phyloP scores from a whole-genome alignment of 441 rosid species.

The Breynia disticha region DNA sequence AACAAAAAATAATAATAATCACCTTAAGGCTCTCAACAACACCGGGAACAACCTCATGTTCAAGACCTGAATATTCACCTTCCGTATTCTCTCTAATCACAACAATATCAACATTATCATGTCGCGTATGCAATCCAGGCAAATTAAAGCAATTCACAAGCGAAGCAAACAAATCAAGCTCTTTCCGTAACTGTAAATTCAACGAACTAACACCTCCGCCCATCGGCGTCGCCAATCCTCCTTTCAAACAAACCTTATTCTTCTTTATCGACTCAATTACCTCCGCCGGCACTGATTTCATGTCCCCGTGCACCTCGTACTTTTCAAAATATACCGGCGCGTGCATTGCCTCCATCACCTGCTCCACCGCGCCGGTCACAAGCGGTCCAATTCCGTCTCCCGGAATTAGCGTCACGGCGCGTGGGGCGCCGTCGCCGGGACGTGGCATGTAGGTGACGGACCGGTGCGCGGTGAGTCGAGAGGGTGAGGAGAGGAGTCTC shows the following conservation, averaged over 20 bases:
- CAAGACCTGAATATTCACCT: constrained; percentile 93
- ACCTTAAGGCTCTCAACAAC: constrained; percentile 99
- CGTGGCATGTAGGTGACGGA: constrained; percentile 95
- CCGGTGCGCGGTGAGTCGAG: constrained; percentile 19
- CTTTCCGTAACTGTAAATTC: constrained; percentile 68
- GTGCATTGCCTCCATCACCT: constrained; percentile 95
- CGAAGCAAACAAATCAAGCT: constrained; percentile 86
- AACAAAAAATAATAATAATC: background rate
- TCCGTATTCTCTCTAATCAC: constrained; percentile 96
- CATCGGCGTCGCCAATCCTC: constrained; percentile 80
- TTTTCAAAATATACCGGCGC: constrained; percentile 85
- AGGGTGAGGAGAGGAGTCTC: constrained; percentile 10
- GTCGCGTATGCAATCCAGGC: constrained; percentile 77
- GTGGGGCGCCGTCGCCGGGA: constrained; percentile 83
- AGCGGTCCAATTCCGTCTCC: constrained; percentile 90
- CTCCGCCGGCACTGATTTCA: constrained; percentile 70
- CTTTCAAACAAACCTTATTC: constrained; percentile 93
- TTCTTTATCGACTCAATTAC: constrained; percentile 76
- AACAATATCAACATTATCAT: constrained; percentile 84
- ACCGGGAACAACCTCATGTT: constrained; percentile 95
- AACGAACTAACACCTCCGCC: constrained; percentile 93
- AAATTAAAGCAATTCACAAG: constrained; percentile 83
- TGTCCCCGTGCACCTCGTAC: constrained; percentile 78
- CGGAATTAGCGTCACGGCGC: constrained; percentile 73
- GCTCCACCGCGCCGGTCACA: constrained; percentile 80